A percentile compares a stretch with the other conserved stretches of the same genome.
phyloP scores from a whole-genome alignment of 148 eudicot genomes.

The Persicaria maculosa region DNA sequence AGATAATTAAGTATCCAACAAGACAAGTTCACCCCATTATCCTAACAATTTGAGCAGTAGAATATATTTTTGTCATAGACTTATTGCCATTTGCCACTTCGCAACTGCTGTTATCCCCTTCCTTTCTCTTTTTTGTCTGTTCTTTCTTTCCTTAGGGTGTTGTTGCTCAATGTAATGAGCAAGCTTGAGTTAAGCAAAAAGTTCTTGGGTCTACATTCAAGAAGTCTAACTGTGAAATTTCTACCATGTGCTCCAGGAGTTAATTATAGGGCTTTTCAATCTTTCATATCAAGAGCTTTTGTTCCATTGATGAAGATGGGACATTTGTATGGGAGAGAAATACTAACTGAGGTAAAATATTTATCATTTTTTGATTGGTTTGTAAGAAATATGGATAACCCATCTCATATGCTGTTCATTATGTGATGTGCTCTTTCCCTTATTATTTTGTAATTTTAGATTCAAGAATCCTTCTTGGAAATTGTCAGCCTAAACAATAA shows the following conservation, averaged over 20 bases:
- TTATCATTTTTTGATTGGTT: slow-evolving; percentile 4
- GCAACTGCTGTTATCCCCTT: neutral
- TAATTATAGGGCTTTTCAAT: slow-evolving; percentile 26
- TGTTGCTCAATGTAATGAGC: neutral
- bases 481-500: slow-evolving; percentile 51
- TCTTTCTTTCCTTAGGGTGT: neutral
- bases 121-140: neutral
- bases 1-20: neutral
- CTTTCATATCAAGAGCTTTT: slow-evolving; percentile 53
- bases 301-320: slow-evolving; percentile 54
- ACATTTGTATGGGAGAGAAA: slow-evolving; percentile 41
- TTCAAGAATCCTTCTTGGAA: slow-evolving; percentile 49
- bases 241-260: slow-evolving; percentile 34
- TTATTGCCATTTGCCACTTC: too few species aligned
- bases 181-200: neutral
- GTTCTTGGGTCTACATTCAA: neutral
- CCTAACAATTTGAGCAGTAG: neutral
- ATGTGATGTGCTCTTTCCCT: slow-evolving; percentile 2
- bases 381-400: neutral
- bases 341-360: slow-evolving; percentile 55
- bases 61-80: neutral
- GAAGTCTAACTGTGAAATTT: neutral
- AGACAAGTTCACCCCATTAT: neutral
- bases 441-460: slow-evolving; percentile 31
- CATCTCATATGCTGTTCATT: slow-evolving; percentile 11